Evolutionary conservation across 306 rosid genomes (phyloP).

Genomic region (Quercus suber): DNA sequence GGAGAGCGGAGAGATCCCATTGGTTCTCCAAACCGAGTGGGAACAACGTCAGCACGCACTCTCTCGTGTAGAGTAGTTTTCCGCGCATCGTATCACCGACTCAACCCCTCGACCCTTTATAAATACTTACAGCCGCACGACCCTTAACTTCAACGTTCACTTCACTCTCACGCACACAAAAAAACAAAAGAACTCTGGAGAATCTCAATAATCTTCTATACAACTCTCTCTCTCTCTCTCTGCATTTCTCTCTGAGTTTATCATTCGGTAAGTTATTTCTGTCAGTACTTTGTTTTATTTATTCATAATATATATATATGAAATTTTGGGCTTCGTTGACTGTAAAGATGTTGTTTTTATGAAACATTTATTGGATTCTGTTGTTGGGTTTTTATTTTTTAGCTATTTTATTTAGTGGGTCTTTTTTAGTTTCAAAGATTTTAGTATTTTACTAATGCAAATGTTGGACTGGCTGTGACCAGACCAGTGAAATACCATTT

Average conservation of each 20-base stretch:
- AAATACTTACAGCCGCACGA: not conserved
- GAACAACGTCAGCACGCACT: constrained; percentile 34
- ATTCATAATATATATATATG: not conserved
- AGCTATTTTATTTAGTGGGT: not conserved
- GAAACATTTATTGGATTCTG: not conserved
- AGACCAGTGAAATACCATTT: too few species aligned
- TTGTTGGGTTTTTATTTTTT: not conserved
- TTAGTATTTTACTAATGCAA: too few species aligned
- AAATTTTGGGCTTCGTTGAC: not conserved
- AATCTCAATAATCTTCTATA: too few species aligned
- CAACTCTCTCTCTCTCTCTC: too few species aligned
- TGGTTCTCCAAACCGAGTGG: constrained; percentile 1
- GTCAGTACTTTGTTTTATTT: not conserved
- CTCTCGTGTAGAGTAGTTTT: not conserved
- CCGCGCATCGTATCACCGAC: not conserved
- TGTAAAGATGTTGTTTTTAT: not conserved
- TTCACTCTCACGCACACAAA: too few species aligned
- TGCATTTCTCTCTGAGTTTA: too few species aligned
- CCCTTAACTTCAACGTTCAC: not conserved
- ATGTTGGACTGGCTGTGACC: too few species aligned
- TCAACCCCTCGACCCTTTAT: not conserved
- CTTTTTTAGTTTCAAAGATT: too few species aligned
- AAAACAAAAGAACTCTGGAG: not conserved
- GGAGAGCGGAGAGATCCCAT: not conserved
- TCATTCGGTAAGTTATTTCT: too few species aligned